These are phyloP conservation scores for Oryza coarctata DNA, from an alignment of 176 grass and related monocot genomes.

Conservation along the genomic window DNA sequence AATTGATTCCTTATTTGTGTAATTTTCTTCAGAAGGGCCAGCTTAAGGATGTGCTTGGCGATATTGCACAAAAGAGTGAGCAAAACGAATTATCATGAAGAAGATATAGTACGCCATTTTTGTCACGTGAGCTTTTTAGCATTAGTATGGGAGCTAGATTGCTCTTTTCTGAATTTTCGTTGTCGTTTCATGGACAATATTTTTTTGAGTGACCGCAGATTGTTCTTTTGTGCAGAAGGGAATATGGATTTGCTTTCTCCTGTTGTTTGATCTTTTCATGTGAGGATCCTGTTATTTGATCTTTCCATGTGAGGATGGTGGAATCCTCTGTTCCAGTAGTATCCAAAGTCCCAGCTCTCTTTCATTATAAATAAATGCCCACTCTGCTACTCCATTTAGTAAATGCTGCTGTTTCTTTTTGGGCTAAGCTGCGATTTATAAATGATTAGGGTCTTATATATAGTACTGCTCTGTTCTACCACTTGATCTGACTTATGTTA, in stretches of 20 bases:
- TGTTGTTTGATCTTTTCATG: neutral
- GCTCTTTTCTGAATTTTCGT: neutral
- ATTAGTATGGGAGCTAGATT: neutral
- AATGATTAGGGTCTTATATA: neutral
- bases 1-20: neutral
- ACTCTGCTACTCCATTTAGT: neutral
- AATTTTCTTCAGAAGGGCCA: conserved; percentile 79
- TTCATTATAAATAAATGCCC: conserved; percentile 26
- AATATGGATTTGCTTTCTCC: neutral
- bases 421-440: neutral
- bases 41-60: conserved; percentile 66
- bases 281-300: neutral
- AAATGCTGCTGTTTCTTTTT: neutral
- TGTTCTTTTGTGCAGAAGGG: neutral
- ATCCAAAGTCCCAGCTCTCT: neutral
- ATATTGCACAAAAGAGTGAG: conserved; percentile 36
- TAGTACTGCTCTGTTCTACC: neutral
- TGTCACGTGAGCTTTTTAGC: neutral
- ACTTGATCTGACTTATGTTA: neutral
- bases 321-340: neutral
- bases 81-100: conserved; percentile 37
- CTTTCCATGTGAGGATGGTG: neutral
- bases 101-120: conserved; percentile 16
- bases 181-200: neutral
- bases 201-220: neutral